Evolutionary conservation across 2,329 filamentous ascomycete genomes (phyloP), one percentile per base, ranked within the genome.

Genomic region (Arachnomyces sp.): DNA sequence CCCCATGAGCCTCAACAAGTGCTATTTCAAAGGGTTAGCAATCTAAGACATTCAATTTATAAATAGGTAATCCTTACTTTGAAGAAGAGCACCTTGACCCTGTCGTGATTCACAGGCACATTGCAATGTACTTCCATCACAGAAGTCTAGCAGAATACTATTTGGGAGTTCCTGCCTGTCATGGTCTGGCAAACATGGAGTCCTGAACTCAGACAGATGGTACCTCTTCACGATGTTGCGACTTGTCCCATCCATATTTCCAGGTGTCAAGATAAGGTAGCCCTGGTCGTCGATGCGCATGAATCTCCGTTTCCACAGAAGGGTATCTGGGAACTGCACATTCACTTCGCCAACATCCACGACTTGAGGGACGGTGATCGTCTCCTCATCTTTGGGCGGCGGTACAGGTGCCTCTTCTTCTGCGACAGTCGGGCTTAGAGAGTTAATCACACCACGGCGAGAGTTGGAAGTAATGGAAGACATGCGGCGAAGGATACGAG

Each of bases 241-340:
- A 65, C 56, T 70, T 52, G 48, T 76, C 35, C 73, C 70, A 49
- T 77, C 76, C 14, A 79, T 74, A 46, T 79, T 79, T 13, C 81
- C 75, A 7, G 81, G 74, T 31, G 81, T 84, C 46, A 98, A 74
- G 43, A 94, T 81, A 30, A 98, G 68, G 62, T 84, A 88, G 13
- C 90, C 92, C 44, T 83, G 74, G 7, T 80, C 78, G 60, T 96
- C 89, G 42, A 98, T 77, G 48, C 82, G 82, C 64, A 95, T 80
- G 54, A 82, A 88, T 44, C 92, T 80, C 40, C 90, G 83, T 68
- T 96, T 98, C 92, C 92, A 98, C 9, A 98, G 73, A 34, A 98
- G 72, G 40, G 87, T 94, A 58, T 96, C 90, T 0, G 92, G 92
- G 59, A 98, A 95, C 59, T 98, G 92, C 8, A 96, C 85, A 54